A percentile compares a stretch with the other conserved stretches of the same genome.
These are phyloP conservation scores for Aureobasidium zeae DNA, from an alignment of 2,329 filamentous ascomycete genomes.

Conservation along the genomic window DNA sequence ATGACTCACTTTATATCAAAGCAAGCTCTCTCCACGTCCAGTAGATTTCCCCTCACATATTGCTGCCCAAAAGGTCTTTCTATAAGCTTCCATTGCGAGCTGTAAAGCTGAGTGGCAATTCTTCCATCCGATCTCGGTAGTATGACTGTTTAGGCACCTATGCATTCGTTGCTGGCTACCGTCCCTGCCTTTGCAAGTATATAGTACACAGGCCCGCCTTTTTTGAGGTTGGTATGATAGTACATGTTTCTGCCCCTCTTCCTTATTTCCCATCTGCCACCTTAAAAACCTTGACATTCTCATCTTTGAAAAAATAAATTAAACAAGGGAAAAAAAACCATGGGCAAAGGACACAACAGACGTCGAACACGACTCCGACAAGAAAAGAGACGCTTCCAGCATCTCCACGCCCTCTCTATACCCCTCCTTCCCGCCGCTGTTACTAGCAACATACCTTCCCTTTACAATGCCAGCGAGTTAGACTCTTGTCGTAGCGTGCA, in stretches of 20 bases:
- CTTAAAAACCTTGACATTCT: background rate
- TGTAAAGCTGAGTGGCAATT: too few relatives aligned
- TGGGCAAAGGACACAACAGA: slow-evolving; percentile 38
- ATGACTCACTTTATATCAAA: slow-evolving; percentile 4
- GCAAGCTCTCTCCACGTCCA: background rate
- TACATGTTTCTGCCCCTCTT: background rate
- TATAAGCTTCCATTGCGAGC: slow-evolving; percentile 6
- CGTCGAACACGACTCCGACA: slow-evolving; percentile 36
- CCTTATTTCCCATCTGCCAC: background rate
- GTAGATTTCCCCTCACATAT: background rate
- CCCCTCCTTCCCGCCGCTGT: background rate
- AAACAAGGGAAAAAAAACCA: too few relatives aligned
- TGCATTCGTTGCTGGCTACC: background rate
- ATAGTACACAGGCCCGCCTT: too few relatives aligned
- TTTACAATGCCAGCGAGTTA: background rate
- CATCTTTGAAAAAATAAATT: slow-evolving; percentile 5
- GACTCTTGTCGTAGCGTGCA: background rate
- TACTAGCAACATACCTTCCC: background rate
- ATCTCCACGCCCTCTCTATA: slow-evolving; percentile 5
- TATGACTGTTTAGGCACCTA: background rate
- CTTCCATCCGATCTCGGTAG: slow-evolving; percentile 11
- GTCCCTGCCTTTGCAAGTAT: background rate
- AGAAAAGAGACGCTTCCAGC: slow-evolving; percentile 1
- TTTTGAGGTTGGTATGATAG: too few relatives aligned
- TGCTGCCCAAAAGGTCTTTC: slow-evolving; percentile 8